These are phyloP conservation scores for Xylaria sp. DNA, from an alignment of 2,329 filamentous ascomycete species.

Conservation along the genomic window DNA sequence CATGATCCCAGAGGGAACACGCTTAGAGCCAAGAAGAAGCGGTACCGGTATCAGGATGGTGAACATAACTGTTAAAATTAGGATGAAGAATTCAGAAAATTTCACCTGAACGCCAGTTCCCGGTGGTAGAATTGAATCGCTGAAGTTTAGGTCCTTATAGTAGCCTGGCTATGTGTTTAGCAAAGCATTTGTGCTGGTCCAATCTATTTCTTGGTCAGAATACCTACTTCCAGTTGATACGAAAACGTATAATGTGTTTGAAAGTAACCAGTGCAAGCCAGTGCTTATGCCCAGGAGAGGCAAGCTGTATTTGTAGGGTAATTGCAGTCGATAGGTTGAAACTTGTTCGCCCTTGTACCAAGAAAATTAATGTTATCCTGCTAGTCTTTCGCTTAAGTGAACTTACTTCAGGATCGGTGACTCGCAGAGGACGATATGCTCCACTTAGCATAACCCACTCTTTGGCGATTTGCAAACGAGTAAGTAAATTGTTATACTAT, in stretches of 20 bases:
- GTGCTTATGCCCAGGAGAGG: constrained; percentile 12
- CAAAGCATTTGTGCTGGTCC: no score
- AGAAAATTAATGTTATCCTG: background rate
- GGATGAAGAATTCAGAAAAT: no score
- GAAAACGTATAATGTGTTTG: constrained; percentile 12
- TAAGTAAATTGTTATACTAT: constrained; percentile 43
- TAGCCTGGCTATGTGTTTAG: no score
- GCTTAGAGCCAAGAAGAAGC: no score
- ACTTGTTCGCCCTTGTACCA: constrained; percentile 34
- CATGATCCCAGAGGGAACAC: no score
- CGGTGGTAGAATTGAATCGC: no score
- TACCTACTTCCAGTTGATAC: constrained; percentile 9
- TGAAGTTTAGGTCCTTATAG: no score
- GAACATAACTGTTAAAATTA: no score
- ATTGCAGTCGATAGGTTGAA: constrained; percentile 37
- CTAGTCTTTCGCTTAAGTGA: background rate
- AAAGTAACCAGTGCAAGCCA: constrained; percentile 19
- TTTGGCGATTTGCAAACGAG: constrained; percentile 46
- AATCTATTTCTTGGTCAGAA: no score
- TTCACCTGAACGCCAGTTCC: no score
- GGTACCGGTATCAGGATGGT: no score
- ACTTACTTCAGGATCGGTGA: constrained; percentile 36
- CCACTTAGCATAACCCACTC: constrained; percentile 48
- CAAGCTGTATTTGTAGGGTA: constrained; percentile 22
- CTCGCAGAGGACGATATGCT: constrained; percentile 39